Evolutionary conservation across 73 alveolate species (phyloP).

Genomic region (Uronychia binucleata): DNA sequence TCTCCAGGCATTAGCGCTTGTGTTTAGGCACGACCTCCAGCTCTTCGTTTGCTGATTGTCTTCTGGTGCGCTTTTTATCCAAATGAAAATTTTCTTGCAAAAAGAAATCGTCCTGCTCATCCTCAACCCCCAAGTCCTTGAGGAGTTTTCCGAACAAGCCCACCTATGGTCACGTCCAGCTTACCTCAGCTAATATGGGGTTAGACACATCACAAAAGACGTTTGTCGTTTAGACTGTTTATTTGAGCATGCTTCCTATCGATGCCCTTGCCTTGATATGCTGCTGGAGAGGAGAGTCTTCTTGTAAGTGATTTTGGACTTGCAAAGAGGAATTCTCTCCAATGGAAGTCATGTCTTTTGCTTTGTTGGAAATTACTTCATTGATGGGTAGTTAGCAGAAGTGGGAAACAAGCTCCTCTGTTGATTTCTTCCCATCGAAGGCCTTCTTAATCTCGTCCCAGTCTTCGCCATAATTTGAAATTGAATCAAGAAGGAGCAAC

Average conservation of each 20-base stretch:
- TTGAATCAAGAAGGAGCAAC: conserved; percentile 55
- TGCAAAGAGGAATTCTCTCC: no score
- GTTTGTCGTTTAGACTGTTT: not conserved
- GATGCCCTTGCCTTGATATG: no score
- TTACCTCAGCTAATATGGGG: not conserved
- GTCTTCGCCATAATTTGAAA: conserved; percentile 57
- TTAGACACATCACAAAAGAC: not conserved
- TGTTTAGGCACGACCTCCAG: conserved; percentile 60
- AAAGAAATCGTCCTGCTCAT: not conserved
- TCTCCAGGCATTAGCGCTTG: no score
- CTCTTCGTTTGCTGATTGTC: conserved; percentile 26
- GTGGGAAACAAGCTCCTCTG: conserved; percentile 63
- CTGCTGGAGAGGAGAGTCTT: no score
- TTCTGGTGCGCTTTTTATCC: not conserved
- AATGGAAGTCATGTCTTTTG: no score
- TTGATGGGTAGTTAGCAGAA: conserved; percentile 69
- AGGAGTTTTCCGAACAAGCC: not conserved
- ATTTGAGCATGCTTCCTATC: not conserved
- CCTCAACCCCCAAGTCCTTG: not conserved
- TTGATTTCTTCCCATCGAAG: conserved; percentile 47
- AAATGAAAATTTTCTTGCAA: not conserved
- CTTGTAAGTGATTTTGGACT: no score
- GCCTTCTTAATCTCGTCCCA: conserved; percentile 39
- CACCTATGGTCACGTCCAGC: not conserved
- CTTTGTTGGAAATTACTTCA: conserved; percentile 18